Percentiles rank a stretch among this genome's conserved stretches.
phyloP scores from a whole-genome alignment of 805 yeast genomes.

The Pichia deserticola region DNA sequence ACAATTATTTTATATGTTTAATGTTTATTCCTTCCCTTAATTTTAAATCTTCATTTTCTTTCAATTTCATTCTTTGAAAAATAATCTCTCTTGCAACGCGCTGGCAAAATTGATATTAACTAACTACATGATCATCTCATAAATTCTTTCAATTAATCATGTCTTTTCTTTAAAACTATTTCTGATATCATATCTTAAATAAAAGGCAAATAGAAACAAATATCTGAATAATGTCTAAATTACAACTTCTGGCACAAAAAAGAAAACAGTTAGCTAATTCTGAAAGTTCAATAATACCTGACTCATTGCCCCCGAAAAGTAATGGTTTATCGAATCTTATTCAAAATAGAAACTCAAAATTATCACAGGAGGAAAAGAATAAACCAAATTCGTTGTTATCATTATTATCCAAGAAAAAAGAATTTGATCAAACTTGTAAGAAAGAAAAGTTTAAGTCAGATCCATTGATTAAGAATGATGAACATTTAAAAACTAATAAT shows the following conservation, averaged over 20 bases:
- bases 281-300: not conserved
- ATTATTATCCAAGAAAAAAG: not conserved
- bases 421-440: not conserved
- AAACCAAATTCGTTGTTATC: not conserved
- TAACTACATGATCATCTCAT: no score
- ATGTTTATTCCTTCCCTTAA: not conserved
- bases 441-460: no score
- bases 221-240: slow-evolving; percentile 10
- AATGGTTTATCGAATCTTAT: slow-evolving; percentile 1
- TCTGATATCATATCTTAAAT: no score
- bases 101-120: no score
- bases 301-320: not conserved
- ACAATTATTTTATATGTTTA: not conserved
- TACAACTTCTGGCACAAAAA: slow-evolving; percentile 13
- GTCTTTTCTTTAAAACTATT: no score
- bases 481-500: no score
- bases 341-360: not conserved
- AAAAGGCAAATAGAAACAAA: no score
- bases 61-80: no score
- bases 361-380: not conserved
- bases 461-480: no score
- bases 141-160: no score
- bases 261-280: slow-evolving; percentile 1
- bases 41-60: no score
- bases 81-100: no score